Evolutionary conservation across 768 basidiomycete genomes (phyloP).

Genomic region (Boletus subparvulus): DNA sequence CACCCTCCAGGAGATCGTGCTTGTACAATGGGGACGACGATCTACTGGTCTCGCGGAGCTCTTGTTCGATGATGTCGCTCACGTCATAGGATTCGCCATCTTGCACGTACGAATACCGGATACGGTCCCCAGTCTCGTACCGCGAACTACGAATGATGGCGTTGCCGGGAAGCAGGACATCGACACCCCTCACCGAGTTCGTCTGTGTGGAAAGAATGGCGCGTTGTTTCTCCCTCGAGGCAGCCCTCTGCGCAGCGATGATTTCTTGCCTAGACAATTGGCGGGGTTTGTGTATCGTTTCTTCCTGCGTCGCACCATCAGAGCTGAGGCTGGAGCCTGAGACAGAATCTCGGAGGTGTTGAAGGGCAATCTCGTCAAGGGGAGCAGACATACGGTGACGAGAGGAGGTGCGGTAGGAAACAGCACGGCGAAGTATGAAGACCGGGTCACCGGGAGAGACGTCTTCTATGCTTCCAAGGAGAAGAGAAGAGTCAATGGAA

Average conservation of each 20-base stretch:
- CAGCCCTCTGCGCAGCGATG: slow-evolving; percentile 90
- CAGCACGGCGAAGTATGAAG: slow-evolving; percentile 85
- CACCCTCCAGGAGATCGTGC: slow-evolving; percentile 68
- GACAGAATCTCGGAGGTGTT: slow-evolving; percentile 64
- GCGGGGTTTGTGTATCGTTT: slow-evolving; percentile 35
- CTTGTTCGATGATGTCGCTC: slow-evolving; percentile 89
- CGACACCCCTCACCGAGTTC: slow-evolving; percentile 85
- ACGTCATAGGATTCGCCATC: slow-evolving; percentile 94
- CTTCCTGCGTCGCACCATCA: slow-evolving; percentile 38
- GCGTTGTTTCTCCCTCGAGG: slow-evolving; percentile 79
- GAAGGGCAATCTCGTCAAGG: slow-evolving; percentile 80
- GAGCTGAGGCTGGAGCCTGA: slow-evolving; percentile 57
- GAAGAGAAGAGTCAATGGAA: slow-evolving; percentile 76
- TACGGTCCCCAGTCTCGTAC: slow-evolving; percentile 63
- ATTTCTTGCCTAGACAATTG: slow-evolving; percentile 77
- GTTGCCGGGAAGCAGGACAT: slow-evolving; percentile 82
- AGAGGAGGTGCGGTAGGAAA: slow-evolving; percentile 69
- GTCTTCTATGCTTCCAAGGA: slow-evolving; percentile 72
- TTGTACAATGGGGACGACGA: slow-evolving; percentile 30
- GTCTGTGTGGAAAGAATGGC: slow-evolving; percentile 82
- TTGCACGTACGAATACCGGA: slow-evolving; percentile 94
- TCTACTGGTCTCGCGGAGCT: slow-evolving; percentile 59
- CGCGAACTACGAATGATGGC: slow-evolving; percentile 83
- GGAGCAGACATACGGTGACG: slow-evolving; percentile 72
- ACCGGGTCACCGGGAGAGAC: slow-evolving; percentile 80